Conservation (phyloP, 257 asterid species). For the Nicotiana sylvestris region DNA sequence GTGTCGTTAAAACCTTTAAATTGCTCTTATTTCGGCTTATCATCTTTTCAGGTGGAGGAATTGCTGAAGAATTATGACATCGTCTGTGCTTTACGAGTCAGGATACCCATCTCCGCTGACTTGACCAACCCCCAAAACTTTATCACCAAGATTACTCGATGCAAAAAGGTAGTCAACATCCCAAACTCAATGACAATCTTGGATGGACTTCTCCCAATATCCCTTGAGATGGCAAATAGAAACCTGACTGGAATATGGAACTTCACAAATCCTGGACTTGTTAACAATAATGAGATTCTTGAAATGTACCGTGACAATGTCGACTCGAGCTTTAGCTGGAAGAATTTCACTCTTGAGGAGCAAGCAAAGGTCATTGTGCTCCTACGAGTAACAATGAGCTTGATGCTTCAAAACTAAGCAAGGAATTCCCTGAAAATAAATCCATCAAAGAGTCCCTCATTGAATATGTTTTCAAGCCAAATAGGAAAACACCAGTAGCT, state of each 20-base stretch:
- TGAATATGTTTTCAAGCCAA: slow-evolving; percentile 60
- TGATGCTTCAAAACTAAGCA: slow-evolving; percentile 53
- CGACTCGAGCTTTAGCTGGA: slow-evolving; percentile 58
- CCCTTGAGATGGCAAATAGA: no score
- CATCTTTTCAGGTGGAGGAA: slow-evolving; percentile 13
- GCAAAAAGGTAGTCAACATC: no score
- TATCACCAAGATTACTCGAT: no score
- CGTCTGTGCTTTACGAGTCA: no score
- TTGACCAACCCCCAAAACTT: no score
- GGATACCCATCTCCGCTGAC: no score
- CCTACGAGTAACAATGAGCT: slow-evolving; percentile 83
- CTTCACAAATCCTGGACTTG: no score
- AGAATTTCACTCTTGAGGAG: slow-evolving; percentile 71
- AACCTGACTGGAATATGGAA: no score
- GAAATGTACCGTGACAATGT: slow-evolving; percentile 32
- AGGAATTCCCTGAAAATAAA: slow-evolving; percentile 61
- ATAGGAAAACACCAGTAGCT: slow-evolving; percentile 30
- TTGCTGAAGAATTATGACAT: no score
- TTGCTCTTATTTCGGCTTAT: neutral
- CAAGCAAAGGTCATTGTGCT: slow-evolving; percentile 82
- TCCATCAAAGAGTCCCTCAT: slow-evolving; percentile 69
- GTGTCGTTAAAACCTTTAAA: neutral
- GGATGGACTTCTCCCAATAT: no score
- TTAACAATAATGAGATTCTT: no score
- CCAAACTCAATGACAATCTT: no score